A percentile compares a stretch with the other conserved stretches of the same genome.
Conservation (phyloP, 2,329 filamentous ascomycete genomes). For the Chaetomium olivaceum region DNA sequence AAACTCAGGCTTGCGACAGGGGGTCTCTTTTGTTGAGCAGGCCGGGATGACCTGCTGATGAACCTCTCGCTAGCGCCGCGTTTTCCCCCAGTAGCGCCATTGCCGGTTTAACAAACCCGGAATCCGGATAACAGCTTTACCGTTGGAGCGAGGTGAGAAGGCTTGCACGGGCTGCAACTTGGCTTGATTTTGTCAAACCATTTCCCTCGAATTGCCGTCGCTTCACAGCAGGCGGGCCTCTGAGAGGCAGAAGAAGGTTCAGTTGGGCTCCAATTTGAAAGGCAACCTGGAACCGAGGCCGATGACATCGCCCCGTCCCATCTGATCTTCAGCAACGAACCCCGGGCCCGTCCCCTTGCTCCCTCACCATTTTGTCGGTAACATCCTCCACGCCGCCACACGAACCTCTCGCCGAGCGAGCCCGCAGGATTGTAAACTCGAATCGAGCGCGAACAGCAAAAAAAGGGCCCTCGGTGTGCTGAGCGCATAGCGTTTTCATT, state of each 20-base stretch:
- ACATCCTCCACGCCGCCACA: conserved; percentile 11
- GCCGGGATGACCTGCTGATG: conserved; percentile 22
- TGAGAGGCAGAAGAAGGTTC: conserved; percentile 1
- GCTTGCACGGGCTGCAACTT: conserved; percentile 16
- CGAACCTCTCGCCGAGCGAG: background rate
- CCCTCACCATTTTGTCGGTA: conserved; percentile 28
- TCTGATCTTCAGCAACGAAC: conserved; percentile 15
- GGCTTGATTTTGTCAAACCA: conserved; percentile 18
- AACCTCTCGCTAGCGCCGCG: conserved; percentile 26
- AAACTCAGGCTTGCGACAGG: conserved; percentile 16
- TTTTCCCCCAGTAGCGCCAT: conserved; percentile 21
- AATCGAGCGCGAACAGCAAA: background rate
- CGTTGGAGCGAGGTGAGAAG: conserved; percentile 22
- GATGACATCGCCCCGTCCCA: conserved; percentile 27
- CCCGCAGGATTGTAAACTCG: conserved; percentile 5
- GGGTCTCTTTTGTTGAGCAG: conserved; percentile 31
- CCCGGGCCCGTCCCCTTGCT: conserved; percentile 24
- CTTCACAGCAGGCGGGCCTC: background rate
- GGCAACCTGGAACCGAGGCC: conserved; percentile 23
- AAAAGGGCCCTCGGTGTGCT: conserved; percentile 3
- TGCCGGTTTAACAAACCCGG: conserved; percentile 10
- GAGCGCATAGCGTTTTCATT: conserved; percentile 13
- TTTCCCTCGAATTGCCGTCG: background rate
- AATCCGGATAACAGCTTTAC: background rate
- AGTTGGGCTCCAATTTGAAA: conserved; percentile 24